Base-by-base conservation (phyloP, 1,139 yeast species). In the Magnusiomyces paraingens region DNA sequence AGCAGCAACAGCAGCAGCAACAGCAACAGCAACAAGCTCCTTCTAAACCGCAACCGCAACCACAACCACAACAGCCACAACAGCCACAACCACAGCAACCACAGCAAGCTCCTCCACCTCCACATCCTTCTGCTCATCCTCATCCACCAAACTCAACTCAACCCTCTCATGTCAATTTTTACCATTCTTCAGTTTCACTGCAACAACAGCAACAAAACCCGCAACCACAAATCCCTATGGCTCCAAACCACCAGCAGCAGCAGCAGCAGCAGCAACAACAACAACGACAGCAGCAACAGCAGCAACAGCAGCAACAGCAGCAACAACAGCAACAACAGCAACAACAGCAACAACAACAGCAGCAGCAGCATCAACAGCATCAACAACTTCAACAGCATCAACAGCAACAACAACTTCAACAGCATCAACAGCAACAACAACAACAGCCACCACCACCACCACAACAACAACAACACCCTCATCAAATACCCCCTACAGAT, bases 301-400 rank as follows among this genome's bases (percentile, higher is more conserved):
- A 57, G 39, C 61, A 56, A 46, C 58, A 58, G 39, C 61, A 58
- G 52, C 52, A 56, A 50, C 57, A 52, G 21, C 54, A 56, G 53
- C 58, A 57, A 47, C 51, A 53, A 55, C 53, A 55, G 50, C 59
- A 54, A 52, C 56, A 56, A 39, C 54, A 54, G 49, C 53, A 45
- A 18, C 57, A 54, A 12, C 55, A 44, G 32, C 40, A 53, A n/a
- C 53, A 50, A 17, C 55, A 49, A 10, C 49, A 43, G 18, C 52
- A 45, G 18, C 49, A 47, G 26, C 47, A 38, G 20, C 52, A 53
- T n/a, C n/a, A n/a, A n/a, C n/a, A n/a, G n/a, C n/a, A n/a, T n/a
- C n/a, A n/a, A n/a, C n/a, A n/a, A n/a, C n/a, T n/a, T n/a, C n/a
- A n/a, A n/a, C n/a, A n/a, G n/a, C n/a, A n/a, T n/a, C n/a, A n/a